Evolutionary conservation across 148 eudicot genomes (phyloP).

Genomic region (Fagopyrum homotropicum): DNA sequence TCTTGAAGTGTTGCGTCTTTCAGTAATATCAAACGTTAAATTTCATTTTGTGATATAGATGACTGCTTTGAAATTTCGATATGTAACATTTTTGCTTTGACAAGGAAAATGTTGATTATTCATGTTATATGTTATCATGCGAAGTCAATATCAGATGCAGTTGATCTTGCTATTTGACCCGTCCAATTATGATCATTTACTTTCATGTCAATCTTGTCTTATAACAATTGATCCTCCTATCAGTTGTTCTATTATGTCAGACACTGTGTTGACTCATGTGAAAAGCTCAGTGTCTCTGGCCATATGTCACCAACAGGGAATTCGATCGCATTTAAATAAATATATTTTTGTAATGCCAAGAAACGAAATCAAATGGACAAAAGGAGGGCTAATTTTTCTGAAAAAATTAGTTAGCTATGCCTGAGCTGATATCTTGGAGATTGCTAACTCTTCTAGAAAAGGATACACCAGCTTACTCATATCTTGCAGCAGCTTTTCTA

Average conservation of each 20-base stretch:
- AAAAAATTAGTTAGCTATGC: too few relatives aligned
- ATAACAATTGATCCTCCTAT: background rate
- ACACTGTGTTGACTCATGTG: background rate
- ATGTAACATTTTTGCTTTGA: background rate
- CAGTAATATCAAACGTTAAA: background rate
- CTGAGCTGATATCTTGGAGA: too few relatives aligned
- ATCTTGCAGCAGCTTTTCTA: background rate
- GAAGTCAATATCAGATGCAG: background rate
- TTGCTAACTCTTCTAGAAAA: too few relatives aligned
- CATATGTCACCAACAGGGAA: too few relatives aligned
- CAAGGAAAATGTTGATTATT: background rate
- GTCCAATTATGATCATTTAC: background rate
- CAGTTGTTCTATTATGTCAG: background rate
- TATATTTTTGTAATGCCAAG: background rate
- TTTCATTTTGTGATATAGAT: background rate
- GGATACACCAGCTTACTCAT: background rate
- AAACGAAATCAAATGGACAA: background rate
- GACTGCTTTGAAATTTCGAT: background rate
- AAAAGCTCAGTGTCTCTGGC: too few relatives aligned
- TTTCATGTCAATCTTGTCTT: background rate
- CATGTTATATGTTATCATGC: background rate
- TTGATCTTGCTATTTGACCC: too few relatives aligned
- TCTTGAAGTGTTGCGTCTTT: slow-evolving; percentile 9
- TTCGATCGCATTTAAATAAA: too few relatives aligned
- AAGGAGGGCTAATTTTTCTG: background rate